A percentile compares a stretch with the other conserved stretches of the same genome.
Evolutionary conservation across 305 asterid species (phyloP).

Genomic region (Euphrasia arctica): DNA sequence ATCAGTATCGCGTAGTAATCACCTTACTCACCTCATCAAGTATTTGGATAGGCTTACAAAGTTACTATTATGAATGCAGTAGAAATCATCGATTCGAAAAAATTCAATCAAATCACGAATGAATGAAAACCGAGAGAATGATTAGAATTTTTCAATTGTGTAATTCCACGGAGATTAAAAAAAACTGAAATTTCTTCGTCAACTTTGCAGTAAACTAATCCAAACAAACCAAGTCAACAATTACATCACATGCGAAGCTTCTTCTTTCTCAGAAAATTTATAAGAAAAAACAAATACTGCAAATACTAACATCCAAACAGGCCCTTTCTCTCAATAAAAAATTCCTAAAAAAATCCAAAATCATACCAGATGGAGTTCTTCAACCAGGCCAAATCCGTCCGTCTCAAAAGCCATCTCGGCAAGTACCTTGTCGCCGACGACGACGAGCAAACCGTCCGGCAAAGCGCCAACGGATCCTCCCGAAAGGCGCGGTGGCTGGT

Average conservation of each 20-base stretch:
- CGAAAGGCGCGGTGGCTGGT: conserved; percentile 62
- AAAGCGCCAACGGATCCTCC: conserved; percentile 54
- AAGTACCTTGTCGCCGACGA: conserved; percentile 68
- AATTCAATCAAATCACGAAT: too few species aligned
- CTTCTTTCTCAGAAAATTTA: not conserved
- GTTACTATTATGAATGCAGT: too few species aligned
- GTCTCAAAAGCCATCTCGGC: conserved; percentile 61
- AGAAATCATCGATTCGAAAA: too few species aligned
- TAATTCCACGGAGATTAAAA: too few species aligned
- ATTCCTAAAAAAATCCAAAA: not conserved
- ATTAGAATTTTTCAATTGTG: too few species aligned
- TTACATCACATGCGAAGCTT: not conserved
- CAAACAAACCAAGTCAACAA: too few species aligned
- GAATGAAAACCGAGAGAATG: too few species aligned
- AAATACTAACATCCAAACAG: conserved; percentile 18
- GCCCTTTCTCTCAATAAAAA: not conserved
- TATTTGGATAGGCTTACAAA: too few species aligned
- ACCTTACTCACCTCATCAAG: too few species aligned
- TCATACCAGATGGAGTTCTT: conserved; percentile 55
- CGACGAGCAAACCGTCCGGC: conserved; percentile 54
- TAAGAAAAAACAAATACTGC: not conserved
- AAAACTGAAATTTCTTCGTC: too few species aligned
- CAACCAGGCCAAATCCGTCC: conserved; percentile 54
- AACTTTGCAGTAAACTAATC: too few species aligned
- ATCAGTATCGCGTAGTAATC: too few species aligned